Conservation (phyloP, 2,329 filamentous ascomycete species). For the Monosporascus cannonballus region DNA sequence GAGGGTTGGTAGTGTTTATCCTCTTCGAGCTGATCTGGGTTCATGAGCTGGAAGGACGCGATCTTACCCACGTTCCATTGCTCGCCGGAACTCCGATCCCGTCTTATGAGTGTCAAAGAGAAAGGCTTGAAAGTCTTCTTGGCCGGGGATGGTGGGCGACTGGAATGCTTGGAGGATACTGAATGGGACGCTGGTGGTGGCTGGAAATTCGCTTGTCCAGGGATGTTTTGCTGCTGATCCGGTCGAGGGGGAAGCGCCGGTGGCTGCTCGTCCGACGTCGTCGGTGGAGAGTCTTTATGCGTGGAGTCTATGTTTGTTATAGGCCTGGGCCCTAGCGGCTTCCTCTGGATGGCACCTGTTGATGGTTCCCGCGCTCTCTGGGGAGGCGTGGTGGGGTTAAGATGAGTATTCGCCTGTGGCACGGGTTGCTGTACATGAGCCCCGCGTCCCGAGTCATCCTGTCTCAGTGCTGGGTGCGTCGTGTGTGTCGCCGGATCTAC, state of each 20-base stretch:
- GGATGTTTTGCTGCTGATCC: not conserved
- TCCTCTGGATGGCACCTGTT: slow-evolving; percentile 8
- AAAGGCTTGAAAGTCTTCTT: slow-evolving; percentile 38
- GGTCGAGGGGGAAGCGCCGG: slow-evolving; percentile 6
- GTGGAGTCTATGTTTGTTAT: slow-evolving; percentile 3
- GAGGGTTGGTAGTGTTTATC: slow-evolving; percentile 22
- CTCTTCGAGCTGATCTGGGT: slow-evolving; percentile 24
- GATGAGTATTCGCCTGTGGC: slow-evolving; percentile 10
- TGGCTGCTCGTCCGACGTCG: slow-evolving; percentile 6
- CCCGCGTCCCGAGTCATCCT: slow-evolving; percentile 15
- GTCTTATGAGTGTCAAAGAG: slow-evolving; percentile 61
- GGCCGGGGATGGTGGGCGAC: slow-evolving; percentile 1
- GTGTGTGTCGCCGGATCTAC: slow-evolving; percentile 7
- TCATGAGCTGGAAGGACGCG: slow-evolving; percentile 45
- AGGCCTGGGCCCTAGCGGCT: slow-evolving; percentile 14
- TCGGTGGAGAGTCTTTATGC: slow-evolving; percentile 3
- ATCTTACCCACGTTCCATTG: slow-evolving; percentile 74
- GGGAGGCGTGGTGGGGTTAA: slow-evolving; percentile 1
- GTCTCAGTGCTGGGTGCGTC: slow-evolving; percentile 10
- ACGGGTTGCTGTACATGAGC: slow-evolving; percentile 3
- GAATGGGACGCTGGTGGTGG: slow-evolving; percentile 11
- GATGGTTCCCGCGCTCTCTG: slow-evolving; percentile 1
- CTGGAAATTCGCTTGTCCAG: slow-evolving; percentile 6
- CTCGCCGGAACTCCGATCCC: slow-evolving; percentile 59
- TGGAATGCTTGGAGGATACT: slow-evolving; percentile 6